These are phyloP conservation scores for Fusarium euwallaceae DNA, from an alignment of 2,329 filamentous ascomycete genomes.

Conservation along the genomic window DNA sequence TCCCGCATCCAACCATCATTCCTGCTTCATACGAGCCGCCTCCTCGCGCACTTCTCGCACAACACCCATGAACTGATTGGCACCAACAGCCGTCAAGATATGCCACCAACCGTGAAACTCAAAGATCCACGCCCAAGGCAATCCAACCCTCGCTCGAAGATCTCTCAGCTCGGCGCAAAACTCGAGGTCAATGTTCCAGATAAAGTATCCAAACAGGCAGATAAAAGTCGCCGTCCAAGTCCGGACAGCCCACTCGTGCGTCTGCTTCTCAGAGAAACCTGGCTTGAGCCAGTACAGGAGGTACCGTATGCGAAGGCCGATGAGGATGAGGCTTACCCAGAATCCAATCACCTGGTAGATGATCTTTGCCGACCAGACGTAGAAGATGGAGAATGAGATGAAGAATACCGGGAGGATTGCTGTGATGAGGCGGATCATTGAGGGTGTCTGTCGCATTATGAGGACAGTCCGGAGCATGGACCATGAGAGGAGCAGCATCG, in stretches of 20 bases:
- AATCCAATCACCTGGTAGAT: constrained; percentile 59
- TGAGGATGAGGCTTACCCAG: constrained; percentile 48
- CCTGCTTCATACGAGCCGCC: constrained; percentile 33
- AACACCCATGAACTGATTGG: constrained; percentile 57
- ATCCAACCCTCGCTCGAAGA: constrained; percentile 59
- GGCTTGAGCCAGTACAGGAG: constrained; percentile 51
- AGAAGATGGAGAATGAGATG: constrained; percentile 57
- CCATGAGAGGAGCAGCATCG: constrained; percentile 68
- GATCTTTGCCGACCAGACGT: constrained; percentile 58
- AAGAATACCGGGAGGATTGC: constrained; percentile 57
- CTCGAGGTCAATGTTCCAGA: constrained; percentile 71
- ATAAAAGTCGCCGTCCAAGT: constrained; percentile 49
- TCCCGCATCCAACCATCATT: constrained; percentile 12
- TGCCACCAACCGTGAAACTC: constrained; percentile 77
- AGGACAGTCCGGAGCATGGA: constrained; percentile 65
- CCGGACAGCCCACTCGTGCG: constrained; percentile 43
- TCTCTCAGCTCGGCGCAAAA: constrained; percentile 62
- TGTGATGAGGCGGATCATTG: constrained; percentile 49
- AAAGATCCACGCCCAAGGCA: constrained; percentile 68
- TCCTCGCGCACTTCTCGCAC: constrained; percentile 46
- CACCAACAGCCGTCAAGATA: constrained; percentile 68
- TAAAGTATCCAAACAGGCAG: constrained; percentile 60
- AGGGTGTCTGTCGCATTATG: constrained; percentile 57
- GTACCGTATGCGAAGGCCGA: constrained; percentile 52
- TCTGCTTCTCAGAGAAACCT: constrained; percentile 46